Evolutionary conservation across 1,284 basidiomycete genomes (phyloP).

Genomic region (Irpex sp.): DNA sequence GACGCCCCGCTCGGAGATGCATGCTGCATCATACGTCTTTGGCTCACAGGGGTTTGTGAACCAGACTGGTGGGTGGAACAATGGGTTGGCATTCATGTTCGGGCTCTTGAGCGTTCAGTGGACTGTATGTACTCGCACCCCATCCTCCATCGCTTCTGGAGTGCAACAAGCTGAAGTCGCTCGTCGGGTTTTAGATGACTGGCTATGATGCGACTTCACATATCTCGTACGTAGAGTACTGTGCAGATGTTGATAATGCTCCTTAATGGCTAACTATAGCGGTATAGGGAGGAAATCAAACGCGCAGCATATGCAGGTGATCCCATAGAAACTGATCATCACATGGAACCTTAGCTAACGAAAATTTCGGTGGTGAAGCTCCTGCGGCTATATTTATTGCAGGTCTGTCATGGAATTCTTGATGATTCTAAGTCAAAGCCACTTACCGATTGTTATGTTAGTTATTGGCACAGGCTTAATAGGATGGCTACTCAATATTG

Average conservation of each 20-base stretch:
- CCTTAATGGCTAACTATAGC: background rate
- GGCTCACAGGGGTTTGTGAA: constrained; percentile 64
- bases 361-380: constrained; percentile 29
- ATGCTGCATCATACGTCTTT: constrained; percentile 75
- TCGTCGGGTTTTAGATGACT: constrained; percentile 10
- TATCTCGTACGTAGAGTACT: constrained; percentile 59
- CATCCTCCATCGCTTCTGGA: background rate
- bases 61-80: constrained; percentile 75
- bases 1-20: constrained; percentile 77
- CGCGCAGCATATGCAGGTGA: constrained; percentile 81
- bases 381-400: constrained; percentile 83
- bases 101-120: constrained; percentile 89
- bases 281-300: constrained; percentile 75
- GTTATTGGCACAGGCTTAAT: constrained; percentile 80
- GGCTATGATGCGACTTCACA: constrained; percentile 80
- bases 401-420: constrained; percentile 30
- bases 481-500: constrained; percentile 83
- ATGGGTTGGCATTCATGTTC: constrained; percentile 81
- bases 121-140: constrained; percentile 50
- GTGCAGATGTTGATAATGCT: background rate
- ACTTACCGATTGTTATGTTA: constrained; percentile 13
- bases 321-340: background rate
- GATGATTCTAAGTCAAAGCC: background rate
- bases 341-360: background rate
- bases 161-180: no score